Evolutionary conservation across 2,329 filamentous ascomycete genomes (phyloP).

Genomic region (Talaromyces sp.): DNA sequence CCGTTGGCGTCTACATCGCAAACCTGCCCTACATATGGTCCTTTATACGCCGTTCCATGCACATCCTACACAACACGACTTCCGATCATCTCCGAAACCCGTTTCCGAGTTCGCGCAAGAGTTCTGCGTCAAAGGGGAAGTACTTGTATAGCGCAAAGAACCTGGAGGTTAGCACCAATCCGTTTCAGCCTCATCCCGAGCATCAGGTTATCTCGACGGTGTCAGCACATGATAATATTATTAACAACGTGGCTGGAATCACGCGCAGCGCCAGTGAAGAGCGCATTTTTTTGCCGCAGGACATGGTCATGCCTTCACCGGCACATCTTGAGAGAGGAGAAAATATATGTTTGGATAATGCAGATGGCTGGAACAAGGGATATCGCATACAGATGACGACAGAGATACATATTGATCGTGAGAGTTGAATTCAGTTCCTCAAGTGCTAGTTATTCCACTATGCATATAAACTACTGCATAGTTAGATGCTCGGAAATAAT

Average conservation of each 20-base stretch:
- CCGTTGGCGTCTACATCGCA: conserved; percentile 39
- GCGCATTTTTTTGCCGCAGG: neutral
- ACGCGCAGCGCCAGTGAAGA: conserved; percentile 6
- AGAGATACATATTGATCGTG: conserved; percentile 1
- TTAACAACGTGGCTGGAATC: neutral
- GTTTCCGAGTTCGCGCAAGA: neutral
- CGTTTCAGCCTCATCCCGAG: neutral
- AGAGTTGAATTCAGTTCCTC: neutral
- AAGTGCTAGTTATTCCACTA: neutral
- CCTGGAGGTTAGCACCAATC: neutral
- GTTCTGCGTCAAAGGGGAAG: neutral
- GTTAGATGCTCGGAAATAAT: neutral
- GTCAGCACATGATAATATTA: neutral
- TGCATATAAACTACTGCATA: neutral
- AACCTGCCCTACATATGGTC: conserved; percentile 43
- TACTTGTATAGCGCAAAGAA: neutral
- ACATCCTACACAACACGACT: neutral
- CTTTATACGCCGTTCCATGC: conserved; percentile 33
- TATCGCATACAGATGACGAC: conserved; percentile 6
- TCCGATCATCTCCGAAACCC: neutral
- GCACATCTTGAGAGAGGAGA: neutral
- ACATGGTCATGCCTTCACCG: neutral
- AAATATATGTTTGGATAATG: neutral
- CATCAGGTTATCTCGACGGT: conserved; percentile 2
- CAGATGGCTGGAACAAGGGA: neutral